A percentile compares a stretch with the other conserved stretches of the same genome.
These are phyloP conservation scores for Pyricularia grisea DNA, from an alignment of 2,329 filamentous ascomycete species.

Conservation along the genomic window DNA sequence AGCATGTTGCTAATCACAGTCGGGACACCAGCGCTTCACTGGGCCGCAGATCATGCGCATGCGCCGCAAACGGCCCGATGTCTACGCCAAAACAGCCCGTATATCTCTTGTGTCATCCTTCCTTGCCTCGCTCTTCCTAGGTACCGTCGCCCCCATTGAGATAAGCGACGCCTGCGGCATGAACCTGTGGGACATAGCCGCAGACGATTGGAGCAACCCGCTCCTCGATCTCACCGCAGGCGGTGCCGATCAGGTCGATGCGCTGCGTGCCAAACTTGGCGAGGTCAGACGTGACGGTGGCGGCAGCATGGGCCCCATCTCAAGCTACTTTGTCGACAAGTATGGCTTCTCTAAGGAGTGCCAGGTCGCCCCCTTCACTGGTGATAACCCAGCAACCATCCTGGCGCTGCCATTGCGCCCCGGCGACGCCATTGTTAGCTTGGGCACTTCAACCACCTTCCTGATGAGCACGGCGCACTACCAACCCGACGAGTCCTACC, in stretches of 20 bases:
- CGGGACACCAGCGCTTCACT: constrained; percentile 65
- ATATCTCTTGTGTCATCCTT: constrained; percentile 96
- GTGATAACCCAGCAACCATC: constrained; percentile 94
- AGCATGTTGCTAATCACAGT: constrained; percentile 5
- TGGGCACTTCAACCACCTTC: constrained; percentile 94
- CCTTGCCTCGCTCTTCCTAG: constrained; percentile 82
- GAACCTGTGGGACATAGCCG: constrained; percentile 88
- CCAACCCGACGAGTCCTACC: constrained; percentile 80
- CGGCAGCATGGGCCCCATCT: constrained; percentile 64
- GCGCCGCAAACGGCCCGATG: constrained; percentile 66
- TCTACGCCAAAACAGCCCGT: constrained; percentile 70
- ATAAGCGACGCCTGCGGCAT: constrained; percentile 93
- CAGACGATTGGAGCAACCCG: constrained; percentile 61
- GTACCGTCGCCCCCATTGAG: constrained; percentile 78
- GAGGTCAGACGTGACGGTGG: constrained; percentile 73
- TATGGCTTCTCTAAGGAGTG: constrained; percentile 73
- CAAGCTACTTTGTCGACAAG: constrained; percentile 65
- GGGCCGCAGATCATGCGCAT: constrained; percentile 94
- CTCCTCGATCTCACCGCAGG: constrained; percentile 71
- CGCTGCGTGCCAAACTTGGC: constrained; percentile 71
- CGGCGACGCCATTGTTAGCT: constrained; percentile 85
- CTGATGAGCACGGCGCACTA: constrained; percentile 94
- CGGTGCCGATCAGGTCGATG: constrained; percentile 41
- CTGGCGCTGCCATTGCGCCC: constrained; percentile 79
- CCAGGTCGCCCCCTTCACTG: constrained; percentile 77